Evolutionary conservation across 306 rosid genomes (phyloP), one percentile per base, ranked within the genome.

Genomic region (Sesbania bispinosa): DNA sequence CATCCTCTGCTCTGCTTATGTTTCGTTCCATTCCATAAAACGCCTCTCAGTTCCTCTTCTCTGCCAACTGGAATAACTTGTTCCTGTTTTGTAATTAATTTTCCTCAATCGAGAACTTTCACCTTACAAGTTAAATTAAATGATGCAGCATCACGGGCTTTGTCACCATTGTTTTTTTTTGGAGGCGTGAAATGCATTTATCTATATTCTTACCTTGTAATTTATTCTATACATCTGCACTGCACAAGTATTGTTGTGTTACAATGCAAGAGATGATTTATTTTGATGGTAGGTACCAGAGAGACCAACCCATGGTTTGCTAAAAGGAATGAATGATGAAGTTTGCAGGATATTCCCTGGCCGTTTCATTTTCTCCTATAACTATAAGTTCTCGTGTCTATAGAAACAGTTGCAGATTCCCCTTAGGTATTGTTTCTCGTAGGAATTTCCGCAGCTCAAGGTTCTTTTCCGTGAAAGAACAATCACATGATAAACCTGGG

Each of bases 251-350:
- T 47, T 74, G 67, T 10, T 35, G 69, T 36, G n/a, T 38, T 63
- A 45, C 36, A 10, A 29, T 39, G 14, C 55, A 36, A 77, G 1
- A 62, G 10, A 32, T 69, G 24, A 50, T 70, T 81, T 74, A 45
- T 52, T 71, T 77, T 69, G 27, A 80, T 82, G 72, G 59, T 76
- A 77, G 80, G 64, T 82, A 50, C 74, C 62, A 42, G 62, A 61
- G 41, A 80, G 85, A 67, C 77, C 78, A 67, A 50, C 52, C 51
- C 69, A 79, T 62, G 77, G 75, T 78, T 71, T 84, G 81, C 73
- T 69, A 47, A 79, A 80, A 71, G 85, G 80, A 79, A 85, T 77
- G 80, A 79, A 85, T 77, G 81, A 78, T 81, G 96, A 90, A 81
- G 88, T 79, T 90, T 70, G 67, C 90, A 55, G 87, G 91, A 57